Evolutionary conservation across 2,329 filamentous ascomycete species (phyloP).

Genomic region (Aspergillus transmontanensis): DNA sequence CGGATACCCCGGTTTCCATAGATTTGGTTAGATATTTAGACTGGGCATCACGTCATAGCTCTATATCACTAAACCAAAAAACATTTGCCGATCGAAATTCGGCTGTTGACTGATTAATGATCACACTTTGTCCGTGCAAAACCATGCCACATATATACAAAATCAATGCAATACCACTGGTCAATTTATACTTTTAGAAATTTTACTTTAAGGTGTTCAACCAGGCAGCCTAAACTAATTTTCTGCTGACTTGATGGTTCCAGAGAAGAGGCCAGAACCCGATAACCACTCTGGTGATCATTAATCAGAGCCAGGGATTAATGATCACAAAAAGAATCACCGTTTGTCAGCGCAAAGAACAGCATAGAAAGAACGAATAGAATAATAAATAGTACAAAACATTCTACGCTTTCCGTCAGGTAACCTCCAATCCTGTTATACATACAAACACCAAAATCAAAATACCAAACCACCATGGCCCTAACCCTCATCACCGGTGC

Average conservation of each 20-base stretch:
- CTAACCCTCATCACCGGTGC: constrained; percentile 27
- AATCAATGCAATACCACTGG: too few relatives aligned
- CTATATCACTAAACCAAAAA: neutral
- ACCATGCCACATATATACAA: too few relatives aligned
- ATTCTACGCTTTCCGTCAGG: neutral
- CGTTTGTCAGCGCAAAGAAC: neutral
- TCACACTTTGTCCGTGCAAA: neutral
- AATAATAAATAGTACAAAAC: neutral
- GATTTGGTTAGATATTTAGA: neutral
- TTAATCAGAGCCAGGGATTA: neutral
- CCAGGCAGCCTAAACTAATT: too few relatives aligned
- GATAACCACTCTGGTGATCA: too few relatives aligned
- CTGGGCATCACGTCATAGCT: neutral
- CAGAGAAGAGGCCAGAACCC: too few relatives aligned
- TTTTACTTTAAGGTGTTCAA: too few relatives aligned
- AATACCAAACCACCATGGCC: neutral
- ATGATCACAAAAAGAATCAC: neutral
- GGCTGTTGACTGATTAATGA: neutral
- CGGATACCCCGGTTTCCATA: neutral
- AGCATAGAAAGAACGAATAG: neutral
- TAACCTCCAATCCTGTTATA: too few relatives aligned
- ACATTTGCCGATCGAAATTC: neutral
- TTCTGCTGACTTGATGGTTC: too few relatives aligned
- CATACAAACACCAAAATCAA: too few relatives aligned
- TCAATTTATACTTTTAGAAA: too few relatives aligned